Conservation (phyloP, 2,329 filamentous ascomycete genomes). For the Cordyceps cateniannulata region DNA sequence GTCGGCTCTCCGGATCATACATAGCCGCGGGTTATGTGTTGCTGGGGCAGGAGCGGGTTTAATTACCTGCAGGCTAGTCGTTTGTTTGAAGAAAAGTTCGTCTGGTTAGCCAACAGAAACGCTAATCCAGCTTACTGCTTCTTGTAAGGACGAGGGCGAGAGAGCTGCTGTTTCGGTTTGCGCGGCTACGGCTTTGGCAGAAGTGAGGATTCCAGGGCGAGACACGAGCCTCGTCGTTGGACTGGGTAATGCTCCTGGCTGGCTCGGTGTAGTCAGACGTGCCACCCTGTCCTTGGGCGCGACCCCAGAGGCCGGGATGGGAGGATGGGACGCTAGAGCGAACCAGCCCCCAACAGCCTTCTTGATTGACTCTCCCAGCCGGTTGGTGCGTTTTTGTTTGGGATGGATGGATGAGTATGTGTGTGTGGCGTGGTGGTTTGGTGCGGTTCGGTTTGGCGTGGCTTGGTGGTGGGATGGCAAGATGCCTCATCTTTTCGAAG, state of each 20-base stretch:
- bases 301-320: neutral
- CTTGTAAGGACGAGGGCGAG: too few relatives aligned
- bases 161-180: too few relatives aligned
- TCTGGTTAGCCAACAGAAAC: too few relatives aligned
- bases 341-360: slow-evolving; percentile 6
- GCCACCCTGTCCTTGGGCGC: neutral
- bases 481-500: neutral
- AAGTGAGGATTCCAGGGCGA: neutral
- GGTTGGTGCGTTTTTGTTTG: neutral
- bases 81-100: too few relatives aligned
- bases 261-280: neutral
- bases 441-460: neutral
- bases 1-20: neutral
- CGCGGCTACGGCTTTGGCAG: neutral
- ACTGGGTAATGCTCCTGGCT: neutral
- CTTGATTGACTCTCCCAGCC: slow-evolving; percentile 1
- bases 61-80: neutral
- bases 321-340: neutral
- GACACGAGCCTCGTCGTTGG: neutral
- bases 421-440: neutral
- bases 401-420: neutral
- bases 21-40: neutral
- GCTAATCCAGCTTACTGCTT: too few relatives aligned
- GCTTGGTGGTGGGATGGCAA: neutral
- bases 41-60: neutral